Evolutionary conservation across 371 early-diverging fungal species (phyloP), one percentile per base, ranked within the genome.

Genomic region (Apophysomyces ossiformis): DNA sequence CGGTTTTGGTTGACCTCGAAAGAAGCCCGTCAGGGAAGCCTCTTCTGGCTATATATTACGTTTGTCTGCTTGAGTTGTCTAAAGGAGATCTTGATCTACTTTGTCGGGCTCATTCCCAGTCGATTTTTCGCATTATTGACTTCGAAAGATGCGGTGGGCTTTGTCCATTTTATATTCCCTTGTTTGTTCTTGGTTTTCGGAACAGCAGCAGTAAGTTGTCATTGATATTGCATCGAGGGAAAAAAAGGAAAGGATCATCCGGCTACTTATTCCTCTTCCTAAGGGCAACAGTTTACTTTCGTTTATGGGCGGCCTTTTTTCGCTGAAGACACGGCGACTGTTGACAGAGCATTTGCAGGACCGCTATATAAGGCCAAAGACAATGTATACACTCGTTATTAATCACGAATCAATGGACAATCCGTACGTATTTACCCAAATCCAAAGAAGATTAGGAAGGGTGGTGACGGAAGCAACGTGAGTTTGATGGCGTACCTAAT

Each of bases 81-180:
- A 12, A 82, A 80, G 44, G 92, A 93, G 63, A 72, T 84, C 0
- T 57, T 89, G 18, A 88, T 87, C 5, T 95, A 92, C 62, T 91
- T 73, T 71, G 87, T 88, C 4, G 95, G 96, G 8, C 73, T 84
- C 18, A 75, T 90, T 56, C 87, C 92, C 5, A 88, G 92, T 37
- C 74, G 82, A 61, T 95, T 91, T 74, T 95, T 91, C 77, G 68
- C 74, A 7, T 84, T 90, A 16, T 74, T 95, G 37, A 83, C 84
- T 6, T 81, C 87, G 62, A 80, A 81, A 68, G 90, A 94, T 65
- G 44, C 61, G 5, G 54, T 71, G 8, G 88, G 82, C 12, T 95
- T 94, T 71, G 60, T 63, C 37, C 67, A 68, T 13, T 77, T 88
- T 32, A 65, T 91, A 11, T 5, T 81, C 0, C 74, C 83, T 11